Evolutionary conservation across 768 basidiomycete species (phyloP).

Genomic region (Termitomyces sp.): DNA sequence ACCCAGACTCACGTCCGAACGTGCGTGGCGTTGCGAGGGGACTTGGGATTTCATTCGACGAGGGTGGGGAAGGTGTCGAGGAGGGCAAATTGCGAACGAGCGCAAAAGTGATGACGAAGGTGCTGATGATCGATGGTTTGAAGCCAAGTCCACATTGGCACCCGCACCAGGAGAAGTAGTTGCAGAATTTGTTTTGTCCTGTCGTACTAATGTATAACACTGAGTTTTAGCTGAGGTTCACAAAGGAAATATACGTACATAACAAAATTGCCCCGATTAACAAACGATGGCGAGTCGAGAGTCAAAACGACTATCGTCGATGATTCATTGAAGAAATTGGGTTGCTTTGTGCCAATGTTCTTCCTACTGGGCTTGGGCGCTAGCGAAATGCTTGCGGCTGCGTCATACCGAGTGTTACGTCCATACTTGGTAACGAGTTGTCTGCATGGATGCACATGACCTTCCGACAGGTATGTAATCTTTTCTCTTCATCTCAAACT

Average conservation of each 20-base stretch:
- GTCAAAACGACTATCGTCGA: conserved; percentile 51
- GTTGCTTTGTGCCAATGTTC: conserved; percentile 83
- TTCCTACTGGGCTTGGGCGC: conserved; percentile 18
- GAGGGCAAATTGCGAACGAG: conserved; percentile 31
- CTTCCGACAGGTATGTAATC: too few species aligned
- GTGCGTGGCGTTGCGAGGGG: conserved; percentile 46
- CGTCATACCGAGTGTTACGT: not conserved
- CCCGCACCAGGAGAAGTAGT: not conserved
- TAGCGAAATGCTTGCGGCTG: not conserved
- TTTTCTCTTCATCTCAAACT: not conserved
- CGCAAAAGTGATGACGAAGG: conserved; percentile 28
- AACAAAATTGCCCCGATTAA: too few species aligned
- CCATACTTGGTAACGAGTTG: not conserved
- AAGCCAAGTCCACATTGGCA: conserved; percentile 29
- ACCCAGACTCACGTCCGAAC: not conserved
- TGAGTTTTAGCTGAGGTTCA: not conserved
- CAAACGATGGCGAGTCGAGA: not conserved
- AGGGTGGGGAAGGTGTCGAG: conserved; percentile 15
- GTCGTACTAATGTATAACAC: not conserved
- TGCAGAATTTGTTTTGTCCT: not conserved
- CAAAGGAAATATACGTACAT: not conserved
- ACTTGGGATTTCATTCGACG: conserved; percentile 39
- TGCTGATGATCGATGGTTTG: conserved; percentile 26
- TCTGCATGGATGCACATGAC: not conserved
- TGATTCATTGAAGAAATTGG: conserved; percentile 93